phyloP scores from a whole-genome alignment of 306 rosid species.

The Spatholobus suberectus region DNA sequence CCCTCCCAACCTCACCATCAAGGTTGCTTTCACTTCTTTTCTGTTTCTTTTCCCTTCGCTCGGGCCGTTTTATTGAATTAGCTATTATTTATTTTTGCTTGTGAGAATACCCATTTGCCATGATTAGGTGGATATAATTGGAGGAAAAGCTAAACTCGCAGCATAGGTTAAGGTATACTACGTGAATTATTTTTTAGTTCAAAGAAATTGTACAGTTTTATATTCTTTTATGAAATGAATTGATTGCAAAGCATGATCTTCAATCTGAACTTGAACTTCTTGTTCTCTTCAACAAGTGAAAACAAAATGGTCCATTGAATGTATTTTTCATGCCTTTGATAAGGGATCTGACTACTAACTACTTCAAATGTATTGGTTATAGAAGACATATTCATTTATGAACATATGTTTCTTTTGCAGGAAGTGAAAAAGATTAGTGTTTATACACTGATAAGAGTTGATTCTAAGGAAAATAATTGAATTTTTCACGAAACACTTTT shows the following conservation, averaged over 20 bases:
- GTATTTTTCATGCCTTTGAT: background rate
- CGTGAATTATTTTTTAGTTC: background rate
- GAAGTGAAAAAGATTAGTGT: conserved; percentile 68
- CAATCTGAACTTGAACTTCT: background rate
- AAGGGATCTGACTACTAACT: background rate
- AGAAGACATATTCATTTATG: background rate
- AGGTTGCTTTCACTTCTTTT: too few relatives aligned
- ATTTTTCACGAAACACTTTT: conserved; percentile 50
- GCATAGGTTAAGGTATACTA: conserved; percentile 71
- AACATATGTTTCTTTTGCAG: conserved; percentile 44
- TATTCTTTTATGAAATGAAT: background rate
- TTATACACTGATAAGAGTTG: conserved; percentile 58
- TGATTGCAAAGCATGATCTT: background rate
- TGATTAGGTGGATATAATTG: conserved; percentile 67
- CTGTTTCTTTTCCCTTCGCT: too few relatives aligned
- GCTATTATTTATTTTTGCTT: too few relatives aligned
- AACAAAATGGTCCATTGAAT: background rate
- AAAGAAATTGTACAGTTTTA: background rate
- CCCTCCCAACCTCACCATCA: too few relatives aligned
- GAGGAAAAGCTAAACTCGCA: conserved; percentile 74
- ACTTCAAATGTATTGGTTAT: background rate
- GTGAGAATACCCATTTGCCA: too few relatives aligned
- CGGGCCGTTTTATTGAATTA: too few relatives aligned
- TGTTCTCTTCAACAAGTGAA: background rate
- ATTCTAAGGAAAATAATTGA: conserved; percentile 53